Evolutionary conservation across 352 stramenopile species (phyloP).

Genomic region (Aphanomyces cochlioides): DNA sequence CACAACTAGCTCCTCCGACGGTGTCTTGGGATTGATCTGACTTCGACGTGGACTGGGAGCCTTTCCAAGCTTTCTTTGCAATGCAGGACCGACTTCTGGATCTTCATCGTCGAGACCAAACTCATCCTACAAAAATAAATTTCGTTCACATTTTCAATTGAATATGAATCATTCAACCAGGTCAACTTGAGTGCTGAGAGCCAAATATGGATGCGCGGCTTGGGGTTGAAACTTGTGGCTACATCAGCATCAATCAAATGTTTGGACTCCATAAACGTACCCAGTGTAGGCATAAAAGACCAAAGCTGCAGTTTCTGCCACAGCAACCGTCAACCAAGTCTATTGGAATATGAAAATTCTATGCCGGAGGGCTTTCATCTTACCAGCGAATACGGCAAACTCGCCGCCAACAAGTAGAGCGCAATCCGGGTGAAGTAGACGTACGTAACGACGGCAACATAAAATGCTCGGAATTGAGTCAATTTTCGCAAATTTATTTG

Average conservation of each 20-base stretch:
- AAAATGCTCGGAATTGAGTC: slow-evolving; percentile 96
- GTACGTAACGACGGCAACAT: slow-evolving; percentile 95
- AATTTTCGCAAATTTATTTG: slow-evolving; percentile 89
- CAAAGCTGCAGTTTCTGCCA: slow-evolving; percentile 77
- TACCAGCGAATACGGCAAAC: slow-evolving; percentile 86
- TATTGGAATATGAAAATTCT: neutral
- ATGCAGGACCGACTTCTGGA: neutral
- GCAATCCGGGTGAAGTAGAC: slow-evolving; percentile 98
- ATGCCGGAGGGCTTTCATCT: slow-evolving; percentile 22
- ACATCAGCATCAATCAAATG: slow-evolving; percentile 5
- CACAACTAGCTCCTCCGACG: neutral
- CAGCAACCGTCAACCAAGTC: slow-evolving; percentile 61
- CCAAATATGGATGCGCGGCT: slow-evolving; percentile 90
- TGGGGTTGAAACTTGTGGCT: slow-evolving; percentile 86
- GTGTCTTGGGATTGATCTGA: neutral
- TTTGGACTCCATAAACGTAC: slow-evolving; percentile 35
- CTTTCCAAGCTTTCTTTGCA: neutral
- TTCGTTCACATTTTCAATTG: neutral
- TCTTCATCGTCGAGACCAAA: slow-evolving; percentile 49
- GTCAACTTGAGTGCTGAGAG: slow-evolving; percentile 66
- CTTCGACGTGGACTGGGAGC: neutral
- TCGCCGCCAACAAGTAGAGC: slow-evolving; percentile 90
- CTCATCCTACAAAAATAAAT: slow-evolving; percentile 40
- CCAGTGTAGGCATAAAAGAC: slow-evolving; percentile 92
- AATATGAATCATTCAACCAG: slow-evolving; percentile 37